Evolutionary conservation across 169 alveolate species (phyloP).

Genomic region (Eimeria tenella): DNA sequence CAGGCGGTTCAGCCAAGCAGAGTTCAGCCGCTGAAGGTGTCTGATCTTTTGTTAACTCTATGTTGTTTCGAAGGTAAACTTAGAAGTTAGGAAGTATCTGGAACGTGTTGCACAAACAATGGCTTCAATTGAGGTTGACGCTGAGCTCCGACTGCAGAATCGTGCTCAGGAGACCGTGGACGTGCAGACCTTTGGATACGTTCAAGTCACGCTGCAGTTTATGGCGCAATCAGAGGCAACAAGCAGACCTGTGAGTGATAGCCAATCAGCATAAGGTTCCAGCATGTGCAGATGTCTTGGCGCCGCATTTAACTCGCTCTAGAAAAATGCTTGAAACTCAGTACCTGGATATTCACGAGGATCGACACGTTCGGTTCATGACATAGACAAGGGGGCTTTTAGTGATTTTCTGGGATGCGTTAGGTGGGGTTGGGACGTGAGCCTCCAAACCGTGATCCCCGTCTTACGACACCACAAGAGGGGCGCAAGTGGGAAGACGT

Average conservation of each 20-base stretch:
- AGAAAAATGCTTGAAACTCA: no score
- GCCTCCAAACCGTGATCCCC: conserved; percentile 93
- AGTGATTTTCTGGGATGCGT: no score
- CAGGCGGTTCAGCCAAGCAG: no score
- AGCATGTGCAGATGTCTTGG: no score
- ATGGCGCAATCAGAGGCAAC: conserved; percentile 94
- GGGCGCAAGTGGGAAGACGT: conserved; percentile 96
- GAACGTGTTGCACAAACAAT: conserved; percentile 88
- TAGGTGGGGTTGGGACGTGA: conserved; percentile 93
- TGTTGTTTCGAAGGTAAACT: conserved; percentile 79
- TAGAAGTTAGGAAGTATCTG: conserved; percentile 89
- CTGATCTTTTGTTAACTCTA: not conserved
- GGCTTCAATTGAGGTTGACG: conserved; percentile 89
- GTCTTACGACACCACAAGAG: conserved; percentile 90
- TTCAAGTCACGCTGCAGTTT: conserved; percentile 93
- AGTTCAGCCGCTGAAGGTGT: no score
- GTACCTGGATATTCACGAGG: not conserved
- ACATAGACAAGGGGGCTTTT: no score
- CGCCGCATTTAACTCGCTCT: no score
- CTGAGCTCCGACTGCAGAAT: conserved; percentile 89
- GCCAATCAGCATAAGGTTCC: no score
- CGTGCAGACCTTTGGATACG: conserved; percentile 86
- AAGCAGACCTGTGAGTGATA: conserved; percentile 87
- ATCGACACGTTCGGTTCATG: not conserved
- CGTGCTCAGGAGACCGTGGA: conserved; percentile 71